A percentile compares a stretch with the other conserved stretches of the same genome.
Conservation (phyloP, 495 filamentous ascomycete genomes). For the Penicillium turbatum region DNA sequence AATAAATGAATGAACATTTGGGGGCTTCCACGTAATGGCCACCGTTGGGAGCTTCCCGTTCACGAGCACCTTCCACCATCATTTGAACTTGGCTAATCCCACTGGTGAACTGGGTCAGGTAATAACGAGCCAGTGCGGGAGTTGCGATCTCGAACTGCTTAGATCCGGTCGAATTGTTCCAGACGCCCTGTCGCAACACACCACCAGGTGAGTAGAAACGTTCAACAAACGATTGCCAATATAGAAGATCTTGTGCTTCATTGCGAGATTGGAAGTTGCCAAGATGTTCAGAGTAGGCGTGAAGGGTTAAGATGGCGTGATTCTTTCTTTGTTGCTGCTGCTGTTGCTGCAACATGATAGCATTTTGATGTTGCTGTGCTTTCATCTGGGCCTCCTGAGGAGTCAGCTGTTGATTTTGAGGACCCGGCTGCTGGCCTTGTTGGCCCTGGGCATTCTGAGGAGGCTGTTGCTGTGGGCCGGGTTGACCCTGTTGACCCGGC, state of each 20-base stretch:
- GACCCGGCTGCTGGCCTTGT: conserved; percentile 39
- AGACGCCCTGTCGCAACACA: conserved; percentile 63
- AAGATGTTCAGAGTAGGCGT: conserved; percentile 66
- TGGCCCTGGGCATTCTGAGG: conserved; percentile 40
- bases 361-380: conserved; percentile 42
- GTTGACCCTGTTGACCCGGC: conserved; percentile 35
- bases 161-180: conserved; percentile 40
- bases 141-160: conserved; percentile 79
- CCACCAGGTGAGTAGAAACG: conserved; percentile 70
- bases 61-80: conserved; percentile 54
- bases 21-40: conserved; percentile 60
- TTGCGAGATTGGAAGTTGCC: conserved; percentile 56
- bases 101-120: conserved; percentile 77
- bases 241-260: conserved; percentile 55
- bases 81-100: conserved; percentile 77
- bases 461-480: conserved; percentile 36
- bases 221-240: conserved; percentile 73
- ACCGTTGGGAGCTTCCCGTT: conserved; percentile 54
- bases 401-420: conserved; percentile 40
- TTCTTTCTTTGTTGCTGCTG: conserved; percentile 47
- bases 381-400: conserved; percentile 43
- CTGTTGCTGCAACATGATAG: conserved; percentile 43
- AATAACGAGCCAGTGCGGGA: conserved; percentile 72
- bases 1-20: conserved; percentile 64
- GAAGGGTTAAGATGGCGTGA: conserved; percentile 56